Evolutionary conservation across 495 filamentous ascomycete genomes (phyloP).

Genomic region (Daldinia vernicosa): DNA sequence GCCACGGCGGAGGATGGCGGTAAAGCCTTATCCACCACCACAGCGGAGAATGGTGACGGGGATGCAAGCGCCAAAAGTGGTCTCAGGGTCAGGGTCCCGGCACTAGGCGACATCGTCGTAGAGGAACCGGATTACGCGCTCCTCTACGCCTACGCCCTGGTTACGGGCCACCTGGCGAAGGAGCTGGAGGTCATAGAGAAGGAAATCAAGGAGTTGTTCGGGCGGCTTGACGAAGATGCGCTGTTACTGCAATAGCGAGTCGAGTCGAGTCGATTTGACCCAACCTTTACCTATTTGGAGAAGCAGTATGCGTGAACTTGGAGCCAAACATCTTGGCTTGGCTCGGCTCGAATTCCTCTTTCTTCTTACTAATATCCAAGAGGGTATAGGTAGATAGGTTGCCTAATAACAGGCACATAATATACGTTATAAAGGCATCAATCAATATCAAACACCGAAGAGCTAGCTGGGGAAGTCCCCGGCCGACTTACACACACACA

Average conservation of each 20-base stretch:
- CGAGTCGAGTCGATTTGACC: not conserved
- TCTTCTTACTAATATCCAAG: not conserved
- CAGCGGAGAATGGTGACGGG: constrained; percentile 28
- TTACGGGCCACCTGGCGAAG: constrained; percentile 71
- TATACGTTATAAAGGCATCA: not conserved
- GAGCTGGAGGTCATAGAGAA: constrained; percentile 75
- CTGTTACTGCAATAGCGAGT: constrained; percentile 67
- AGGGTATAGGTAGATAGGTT: not conserved
- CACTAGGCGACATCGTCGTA: constrained; percentile 44
- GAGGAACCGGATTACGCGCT: constrained; percentile 63
- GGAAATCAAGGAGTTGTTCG: constrained; percentile 77
- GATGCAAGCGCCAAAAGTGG: constrained; percentile 25
- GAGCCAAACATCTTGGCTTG: not conserved
- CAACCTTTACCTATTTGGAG: not conserved
- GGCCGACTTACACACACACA: not conserved
- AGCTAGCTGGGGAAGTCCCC: not conserved
- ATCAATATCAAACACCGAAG: not conserved
- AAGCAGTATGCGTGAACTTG: not conserved
- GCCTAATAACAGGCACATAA: not conserved
- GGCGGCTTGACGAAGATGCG: constrained; percentile 76
- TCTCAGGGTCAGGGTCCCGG: constrained; percentile 10
- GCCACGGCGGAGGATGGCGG: constrained; percentile 24
- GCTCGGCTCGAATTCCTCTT: not conserved
- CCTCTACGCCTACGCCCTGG: constrained; percentile 66
- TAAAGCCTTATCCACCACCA: constrained; percentile 17